These are phyloP conservation scores for Fusarium kyushuense DNA, from an alignment of 2,329 filamentous ascomycete species.

Conservation along the genomic window DNA sequence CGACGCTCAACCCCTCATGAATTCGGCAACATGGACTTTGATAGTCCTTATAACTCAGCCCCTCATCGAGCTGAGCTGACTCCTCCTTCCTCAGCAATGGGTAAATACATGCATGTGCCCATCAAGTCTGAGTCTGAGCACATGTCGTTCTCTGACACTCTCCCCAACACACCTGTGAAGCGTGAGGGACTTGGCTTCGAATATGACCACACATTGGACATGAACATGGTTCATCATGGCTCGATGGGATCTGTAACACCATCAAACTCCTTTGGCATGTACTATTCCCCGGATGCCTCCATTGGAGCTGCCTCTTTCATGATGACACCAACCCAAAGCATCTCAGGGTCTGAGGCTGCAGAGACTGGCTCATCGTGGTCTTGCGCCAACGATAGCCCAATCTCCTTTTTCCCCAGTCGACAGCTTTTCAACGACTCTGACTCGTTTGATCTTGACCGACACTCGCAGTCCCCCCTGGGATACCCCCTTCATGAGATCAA, in stretches of 20 bases:
- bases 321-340: conserved; percentile 57
- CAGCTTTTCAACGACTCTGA: conserved; percentile 51
- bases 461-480: conserved; percentile 53
- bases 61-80: conserved; percentile 52
- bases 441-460: conserved; percentile 52
- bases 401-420: conserved; percentile 55
- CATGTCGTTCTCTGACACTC: conserved; percentile 49
- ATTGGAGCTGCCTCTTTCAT: conserved; percentile 53
- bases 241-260: conserved; percentile 56
- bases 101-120: conserved; percentile 52
- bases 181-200: conserved; percentile 53
- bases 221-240: conserved; percentile 51
- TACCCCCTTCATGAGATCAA: conserved; percentile 51
- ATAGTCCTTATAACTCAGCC: conserved; percentile 48
- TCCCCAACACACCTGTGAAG: conserved; percentile 55
- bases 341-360: conserved; percentile 55
- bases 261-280: conserved; percentile 53
- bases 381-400: conserved; percentile 57
- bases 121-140: conserved; percentile 54
- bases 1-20: conserved; percentile 59
- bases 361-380: conserved; percentile 56
- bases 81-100: conserved; percentile 51
- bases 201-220: conserved; percentile 56
- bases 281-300: conserved; percentile 52
- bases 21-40: conserved; percentile 54